These are phyloP conservation scores for Beauveria asiatica DNA, from an alignment of 2,329 filamentous ascomycete species.

Conservation along the genomic window DNA sequence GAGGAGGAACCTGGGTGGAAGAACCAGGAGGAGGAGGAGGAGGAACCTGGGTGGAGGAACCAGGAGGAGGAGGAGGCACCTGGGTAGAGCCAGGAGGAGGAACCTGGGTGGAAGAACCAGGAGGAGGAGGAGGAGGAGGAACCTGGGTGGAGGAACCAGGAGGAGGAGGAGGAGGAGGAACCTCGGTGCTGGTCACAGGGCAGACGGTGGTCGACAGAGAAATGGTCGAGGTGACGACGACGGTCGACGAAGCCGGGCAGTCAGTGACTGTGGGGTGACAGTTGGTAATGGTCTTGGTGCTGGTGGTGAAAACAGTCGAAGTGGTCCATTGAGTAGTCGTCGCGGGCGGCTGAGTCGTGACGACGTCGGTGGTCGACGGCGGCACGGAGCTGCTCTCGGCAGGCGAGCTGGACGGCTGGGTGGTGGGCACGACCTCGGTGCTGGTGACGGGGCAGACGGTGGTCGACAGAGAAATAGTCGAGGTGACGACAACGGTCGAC, in stretches of 20 bases:
- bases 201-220: conserved; percentile 32
- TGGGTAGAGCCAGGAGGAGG: conserved; percentile 12
- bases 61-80: conserved; percentile 14
- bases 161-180: conserved; percentile 1
- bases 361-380: too few species aligned
- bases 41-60: background rate
- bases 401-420: background rate
- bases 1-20: background rate
- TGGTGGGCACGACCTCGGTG: conserved; percentile 6
- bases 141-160: background rate
- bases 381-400: too few species aligned
- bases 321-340: conserved; percentile 18
- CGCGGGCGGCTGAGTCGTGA: conserved; percentile 1
- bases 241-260: conserved; percentile 22
- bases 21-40: background rate
- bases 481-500: conserved; percentile 19
- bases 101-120: conserved; percentile 1
- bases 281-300: conserved; percentile 12
- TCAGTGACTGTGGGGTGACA: conserved; percentile 23
- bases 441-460: conserved; percentile 34
- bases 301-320: conserved; percentile 23
- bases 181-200: conserved; percentile 24
- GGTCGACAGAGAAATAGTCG: conserved; percentile 27
- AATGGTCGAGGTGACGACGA: conserved; percentile 21
- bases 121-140: conserved; percentile 5